Evolutionary conservation across 305 asterid species (phyloP).

Genomic region (Plantago rigida): DNA sequence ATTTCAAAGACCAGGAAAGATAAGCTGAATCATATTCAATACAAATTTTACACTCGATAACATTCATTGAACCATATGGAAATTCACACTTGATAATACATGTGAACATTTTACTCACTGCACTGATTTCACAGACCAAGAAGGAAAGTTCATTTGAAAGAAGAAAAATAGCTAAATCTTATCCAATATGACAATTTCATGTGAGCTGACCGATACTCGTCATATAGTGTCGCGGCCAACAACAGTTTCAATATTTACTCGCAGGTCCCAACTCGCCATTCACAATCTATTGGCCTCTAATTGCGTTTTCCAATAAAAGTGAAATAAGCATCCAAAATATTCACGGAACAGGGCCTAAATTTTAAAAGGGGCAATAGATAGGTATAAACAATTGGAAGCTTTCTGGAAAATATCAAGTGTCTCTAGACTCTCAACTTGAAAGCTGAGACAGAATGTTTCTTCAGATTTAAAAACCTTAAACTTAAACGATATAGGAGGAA

Average conservation of each 20-base stretch:
- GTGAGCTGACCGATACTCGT: background rate
- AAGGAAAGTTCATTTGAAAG: background rate
- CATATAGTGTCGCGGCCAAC: background rate
- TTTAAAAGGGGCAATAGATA: background rate
- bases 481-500: background rate
- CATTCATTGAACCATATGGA: no score
- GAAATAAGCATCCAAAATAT: background rate
- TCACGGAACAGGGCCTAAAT: no score
- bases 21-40: no score
- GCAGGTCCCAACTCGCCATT: conserved; percentile 7
- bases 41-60: background rate
- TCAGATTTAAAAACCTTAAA: conserved; percentile 5
- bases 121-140: conserved; percentile 9
- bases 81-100: background rate
- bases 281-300: background rate
- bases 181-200: background rate
- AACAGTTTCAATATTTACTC: conserved; percentile 1
- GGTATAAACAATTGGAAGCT: background rate
- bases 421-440: conserved; percentile 4
- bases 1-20: conserved; percentile 16
- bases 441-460: background rate
- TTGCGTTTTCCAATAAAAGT: conserved; percentile 10
- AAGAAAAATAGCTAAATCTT: background rate
- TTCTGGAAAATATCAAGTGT: conserved; percentile 5
- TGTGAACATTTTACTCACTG: background rate